A percentile compares a stretch with the other conserved stretches of the same genome.
Conservation (phyloP, 305 asterid species). For the Solanum hybrid region DNA sequence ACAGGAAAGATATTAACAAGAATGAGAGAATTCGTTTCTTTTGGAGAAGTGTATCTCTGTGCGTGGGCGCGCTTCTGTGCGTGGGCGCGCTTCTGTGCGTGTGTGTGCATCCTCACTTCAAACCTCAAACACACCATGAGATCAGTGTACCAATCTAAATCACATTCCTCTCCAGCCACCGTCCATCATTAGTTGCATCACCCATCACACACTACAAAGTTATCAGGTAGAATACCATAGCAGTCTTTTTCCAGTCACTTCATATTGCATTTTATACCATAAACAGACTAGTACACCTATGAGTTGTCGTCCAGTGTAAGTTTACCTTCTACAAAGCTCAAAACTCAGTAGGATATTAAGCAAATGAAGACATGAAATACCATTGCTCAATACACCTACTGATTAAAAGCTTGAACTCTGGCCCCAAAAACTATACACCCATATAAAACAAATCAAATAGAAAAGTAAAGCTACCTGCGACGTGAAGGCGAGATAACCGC, state of each 20-base stretch:
- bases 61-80: not conserved
- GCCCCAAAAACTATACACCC: not conserved
- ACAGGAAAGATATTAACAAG: not conserved
- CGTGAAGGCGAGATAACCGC: slow-evolving; percentile 90
- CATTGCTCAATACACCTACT: not conserved
- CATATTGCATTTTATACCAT: not conserved
- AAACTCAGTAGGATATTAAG: not conserved
- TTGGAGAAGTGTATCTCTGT: not conserved
- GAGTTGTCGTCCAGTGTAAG: not conserved
- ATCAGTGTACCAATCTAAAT: not conserved
- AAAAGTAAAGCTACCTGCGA: slow-evolving; percentile 35
- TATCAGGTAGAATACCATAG: not conserved
- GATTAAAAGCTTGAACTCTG: not conserved
- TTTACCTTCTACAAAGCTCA: not conserved
- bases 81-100: not conserved
- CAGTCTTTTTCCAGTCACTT: not conserved
- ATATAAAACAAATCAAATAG: not conserved
- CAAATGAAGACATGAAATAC: not conserved
- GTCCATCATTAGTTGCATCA: not conserved
- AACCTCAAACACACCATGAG: not conserved
- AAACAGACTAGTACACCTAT: not conserved
- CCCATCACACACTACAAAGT: not conserved
- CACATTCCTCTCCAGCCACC: not conserved
- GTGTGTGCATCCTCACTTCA: not conserved
- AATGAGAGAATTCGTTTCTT: not conserved